phyloP scores from a whole-genome alignment of 2,329 filamentous ascomycete species.

The Cladosporium austrohemisphaericum region DNA sequence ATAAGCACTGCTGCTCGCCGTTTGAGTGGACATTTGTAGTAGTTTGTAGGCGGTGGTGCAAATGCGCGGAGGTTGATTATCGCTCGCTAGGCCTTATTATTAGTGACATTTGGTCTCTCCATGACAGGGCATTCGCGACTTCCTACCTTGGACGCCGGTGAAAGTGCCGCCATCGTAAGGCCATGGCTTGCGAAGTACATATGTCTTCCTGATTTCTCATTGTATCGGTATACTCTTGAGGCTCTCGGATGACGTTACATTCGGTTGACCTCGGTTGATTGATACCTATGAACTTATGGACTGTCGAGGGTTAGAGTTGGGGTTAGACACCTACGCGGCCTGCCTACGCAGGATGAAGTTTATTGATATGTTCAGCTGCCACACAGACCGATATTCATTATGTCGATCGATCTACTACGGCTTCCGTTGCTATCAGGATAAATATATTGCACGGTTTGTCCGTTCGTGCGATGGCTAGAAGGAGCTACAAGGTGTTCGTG shows the following conservation, averaged over 20 bases:
- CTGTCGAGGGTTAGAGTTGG: neutral
- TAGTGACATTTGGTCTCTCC: no score
- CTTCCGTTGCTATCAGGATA: no score
- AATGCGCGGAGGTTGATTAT: constrained; percentile 56
- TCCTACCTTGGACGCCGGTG: constrained; percentile 32
- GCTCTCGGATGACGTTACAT: neutral
- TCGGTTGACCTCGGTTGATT: neutral
- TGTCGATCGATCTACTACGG: no score
- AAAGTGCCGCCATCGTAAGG: constrained; percentile 30
- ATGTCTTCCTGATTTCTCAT: no score
- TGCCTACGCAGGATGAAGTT: no score
- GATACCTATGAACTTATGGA: neutral
- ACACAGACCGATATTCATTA: no score
- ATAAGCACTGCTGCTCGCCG: constrained; percentile 83
- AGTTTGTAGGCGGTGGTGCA: constrained; percentile 54
- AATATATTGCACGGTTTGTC: no score
- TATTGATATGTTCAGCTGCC: no score
- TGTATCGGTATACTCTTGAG: neutral
- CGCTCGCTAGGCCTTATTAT: constrained; percentile 36
- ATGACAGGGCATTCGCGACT: neutral
- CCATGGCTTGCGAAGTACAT: constrained; percentile 19
- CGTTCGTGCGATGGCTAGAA: no score
- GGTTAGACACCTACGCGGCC: no score
- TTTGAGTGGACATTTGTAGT: constrained; percentile 53
- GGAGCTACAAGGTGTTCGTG: no score